A percentile compares a stretch with the other conserved stretches of the same genome.
Conservation (phyloP, 768 basidiomycete species). For the Amanita fuliginea region DNA sequence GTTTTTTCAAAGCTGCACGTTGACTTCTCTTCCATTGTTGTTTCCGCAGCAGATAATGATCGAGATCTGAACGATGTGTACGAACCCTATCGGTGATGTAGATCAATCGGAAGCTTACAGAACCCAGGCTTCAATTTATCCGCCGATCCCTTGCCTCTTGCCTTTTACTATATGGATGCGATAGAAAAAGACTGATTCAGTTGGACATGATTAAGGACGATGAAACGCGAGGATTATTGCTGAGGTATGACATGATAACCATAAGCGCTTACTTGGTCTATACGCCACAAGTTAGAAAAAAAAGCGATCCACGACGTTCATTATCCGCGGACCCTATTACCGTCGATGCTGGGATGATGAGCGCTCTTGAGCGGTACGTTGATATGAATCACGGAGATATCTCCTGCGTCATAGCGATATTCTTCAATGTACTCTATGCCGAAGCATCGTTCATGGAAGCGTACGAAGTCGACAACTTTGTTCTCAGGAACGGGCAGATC, state of each 20-base stretch:
- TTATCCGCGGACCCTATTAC: constrained; percentile 46
- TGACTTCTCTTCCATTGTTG: constrained; percentile 18
- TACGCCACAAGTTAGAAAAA: constrained; percentile 28
- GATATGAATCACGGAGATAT: constrained; percentile 37
- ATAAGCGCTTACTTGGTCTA: background rate
- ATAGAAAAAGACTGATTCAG: constrained; percentile 32
- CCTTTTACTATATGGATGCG: constrained; percentile 58
- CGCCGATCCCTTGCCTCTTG: constrained; percentile 51
- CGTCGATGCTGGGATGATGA: constrained; percentile 45
- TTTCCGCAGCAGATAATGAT: constrained; percentile 21
- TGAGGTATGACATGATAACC: constrained; percentile 31
- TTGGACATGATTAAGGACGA: constrained; percentile 34
- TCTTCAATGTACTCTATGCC: constrained; percentile 47
- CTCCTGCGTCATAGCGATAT: constrained; percentile 45
- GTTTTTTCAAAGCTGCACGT: constrained; percentile 38
- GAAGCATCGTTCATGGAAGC: constrained; percentile 50
- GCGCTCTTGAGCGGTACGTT: constrained; percentile 40
- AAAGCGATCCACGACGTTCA: constrained; percentile 28
- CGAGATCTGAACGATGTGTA: constrained; percentile 25
- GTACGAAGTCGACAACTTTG: constrained; percentile 65
- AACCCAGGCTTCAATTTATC: constrained; percentile 36
- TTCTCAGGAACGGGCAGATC: constrained; percentile 47
- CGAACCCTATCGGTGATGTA: background rate
- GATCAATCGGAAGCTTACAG: background rate
- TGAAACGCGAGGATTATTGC: constrained; percentile 41